Base-by-base conservation (phyloP, 768 basidiomycete genomes). In the Cytidiella melzeri region DNA sequence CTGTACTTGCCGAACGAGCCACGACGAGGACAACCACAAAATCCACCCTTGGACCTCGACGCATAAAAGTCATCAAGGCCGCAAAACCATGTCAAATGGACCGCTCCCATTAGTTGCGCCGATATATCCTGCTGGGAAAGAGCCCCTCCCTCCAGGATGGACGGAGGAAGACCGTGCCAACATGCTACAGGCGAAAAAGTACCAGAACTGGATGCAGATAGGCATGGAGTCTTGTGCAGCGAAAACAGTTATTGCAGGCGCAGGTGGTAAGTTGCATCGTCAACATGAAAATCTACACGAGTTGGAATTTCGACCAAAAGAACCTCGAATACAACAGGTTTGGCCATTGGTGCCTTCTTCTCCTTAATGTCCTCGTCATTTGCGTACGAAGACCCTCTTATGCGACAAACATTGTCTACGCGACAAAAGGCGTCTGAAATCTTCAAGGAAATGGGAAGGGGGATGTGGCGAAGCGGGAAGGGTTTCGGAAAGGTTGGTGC, bases 361-460 rank as follows among this genome's bases (percentile, higher is more conserved):
- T 92, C 92, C 1, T 76, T 97, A 51, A 97, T 98, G 95, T 91
- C 89, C 27, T 75, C 92, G 18, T 91, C 92, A 24, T 94, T 98
- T 64, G 85, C 87, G 27, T 95, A 96, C 63, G 95, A 97, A 65
- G 94, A 97, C 64, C 93, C 94, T 10, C 70, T 91, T 40, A 75
- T 89, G 28, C 82, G 88, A 26, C 71, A 80, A 42, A 77, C 80
- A 58, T 59, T 83, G 69, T 80, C 69, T 52, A 79, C 79, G 40
- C 73, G 75, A 20, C 87, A 93, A 64, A 94, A 94, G 60, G 87
- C 92, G 1, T 73, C 79, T 40, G 81, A 84, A 56, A 80, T 95
- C 28, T 87, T 96, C 66, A 89, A 82, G 62, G 94, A 97, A 52
- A 97, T 96, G 90, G 94, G 94, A 1, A 80, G 76, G 56, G 86